Base-by-base conservation (phyloP, 306 rosid genomes). In the Trichosanthes truncata region DNA sequence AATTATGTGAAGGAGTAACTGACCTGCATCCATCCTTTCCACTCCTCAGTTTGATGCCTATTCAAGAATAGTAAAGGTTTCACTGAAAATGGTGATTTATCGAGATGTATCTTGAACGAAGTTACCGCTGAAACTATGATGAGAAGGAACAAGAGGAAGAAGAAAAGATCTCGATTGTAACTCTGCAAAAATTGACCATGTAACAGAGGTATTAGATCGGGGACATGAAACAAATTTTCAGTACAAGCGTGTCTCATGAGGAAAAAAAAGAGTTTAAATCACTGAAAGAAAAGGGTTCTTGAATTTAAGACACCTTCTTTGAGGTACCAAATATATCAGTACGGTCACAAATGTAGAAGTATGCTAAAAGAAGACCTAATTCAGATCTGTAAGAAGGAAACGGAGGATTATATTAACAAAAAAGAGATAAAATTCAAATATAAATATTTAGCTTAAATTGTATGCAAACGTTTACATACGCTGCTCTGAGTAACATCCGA, bases 21-120 rank as follows among this genome's bases (percentile, higher is more conserved):
- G 74, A 95, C 99, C 97, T 95, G 99, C 99, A 93, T 95, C 97
- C 99, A 95, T 49, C 99, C 99, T 89, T 86, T 93, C 99, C 99
- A 95, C 84, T 95, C 99, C 88, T 93, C 99, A 72, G 99, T 95
- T 89, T 95, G 99, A 83, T 95, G 99, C 90, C 99, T 86, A 84
- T 95, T 95, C 80, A 95, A 83, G 85, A 90, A 95, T 75, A 90
- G 98, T 18, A 95, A 85, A 76, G 99, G 83, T 80, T 95, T 95
- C 80, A 97, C 99, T 31, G 97, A 86, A 26, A 90, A 52, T 3
- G 97, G 92, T 68, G 98, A 91, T 90, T 91, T 93, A 85, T 91
- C 99, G 36, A 88, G 82, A 82, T 93, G 96, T 84, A 87, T 82
- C 78, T 82, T 95, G 86, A 95, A 91, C 21, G 99, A 88, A 82